Conservation (phyloP, 2,329 filamentous ascomycete species). For the Trematosphaeria pertusa region DNA sequence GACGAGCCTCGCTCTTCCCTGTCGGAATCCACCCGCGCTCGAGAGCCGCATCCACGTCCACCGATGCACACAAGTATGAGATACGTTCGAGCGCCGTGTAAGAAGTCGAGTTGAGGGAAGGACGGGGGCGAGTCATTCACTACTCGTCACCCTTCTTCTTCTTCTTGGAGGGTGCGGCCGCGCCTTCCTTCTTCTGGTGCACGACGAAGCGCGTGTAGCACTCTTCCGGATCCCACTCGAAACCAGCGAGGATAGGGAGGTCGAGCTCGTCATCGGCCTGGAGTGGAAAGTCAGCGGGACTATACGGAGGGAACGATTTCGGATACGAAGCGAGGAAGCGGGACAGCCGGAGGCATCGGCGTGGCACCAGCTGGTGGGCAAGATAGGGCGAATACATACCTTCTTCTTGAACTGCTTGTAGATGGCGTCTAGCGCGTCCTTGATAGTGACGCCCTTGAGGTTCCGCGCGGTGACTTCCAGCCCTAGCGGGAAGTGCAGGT, state of each 20-base stretch:
- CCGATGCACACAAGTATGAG: conserved; percentile 28
- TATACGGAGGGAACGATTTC: background rate
- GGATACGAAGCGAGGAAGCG: background rate
- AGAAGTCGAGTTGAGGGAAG: conserved; percentile 38
- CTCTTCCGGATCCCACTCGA: conserved; percentile 96
- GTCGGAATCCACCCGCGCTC: conserved; percentile 37
- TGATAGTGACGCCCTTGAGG: conserved; percentile 93
- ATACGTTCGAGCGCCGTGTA: conserved; percentile 29
- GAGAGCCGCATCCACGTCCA: conserved; percentile 29
- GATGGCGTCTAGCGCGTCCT: conserved; percentile 94
- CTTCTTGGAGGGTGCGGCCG: conserved; percentile 44
- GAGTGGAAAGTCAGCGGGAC: conserved; percentile 24
- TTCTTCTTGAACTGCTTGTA: conserved; percentile 97
- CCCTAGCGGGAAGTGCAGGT: conserved; percentile 88
- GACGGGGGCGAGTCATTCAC: conserved; percentile 48
- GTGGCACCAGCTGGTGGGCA: background rate
- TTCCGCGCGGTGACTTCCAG: conserved; percentile 89
- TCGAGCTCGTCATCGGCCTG: conserved; percentile 93
- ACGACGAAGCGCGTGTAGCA: conserved; percentile 88
- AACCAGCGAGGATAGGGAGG: conserved; percentile 84
- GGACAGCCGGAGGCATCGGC: conserved; percentile 1
- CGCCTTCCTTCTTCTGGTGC: conserved; percentile 77
- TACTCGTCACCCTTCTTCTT: conserved; percentile 48
- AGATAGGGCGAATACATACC: conserved; percentile 59
- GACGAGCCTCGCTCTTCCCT: conserved; percentile 44